Evolutionary conservation across 2,329 filamentous ascomycete genomes (phyloP), one percentile per base, ranked within the genome.

Genomic region (Hypoxylon sp.): DNA sequence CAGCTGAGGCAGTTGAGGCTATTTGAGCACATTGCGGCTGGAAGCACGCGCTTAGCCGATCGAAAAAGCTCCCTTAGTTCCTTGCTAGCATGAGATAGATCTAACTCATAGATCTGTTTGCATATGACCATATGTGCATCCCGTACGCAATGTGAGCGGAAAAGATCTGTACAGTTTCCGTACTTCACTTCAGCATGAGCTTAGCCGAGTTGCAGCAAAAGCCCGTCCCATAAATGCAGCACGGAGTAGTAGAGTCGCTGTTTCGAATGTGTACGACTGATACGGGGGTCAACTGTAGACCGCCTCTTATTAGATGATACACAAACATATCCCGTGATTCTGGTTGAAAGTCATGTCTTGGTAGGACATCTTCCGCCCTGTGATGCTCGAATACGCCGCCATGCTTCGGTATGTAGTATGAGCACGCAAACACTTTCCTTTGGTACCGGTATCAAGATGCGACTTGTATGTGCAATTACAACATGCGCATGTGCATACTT

Each of bases 1-100:
- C 58, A 47, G 50, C 61, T 78, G 78, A 77, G 78, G 70, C 58
- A 47, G 50, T 62, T 78, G 78, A 77, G 78, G 70, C 72, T 70
- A 69, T 80, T 81, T 81, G 79, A 81, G 78, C 79, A 81, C 75
- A 67, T 81, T 81, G 71, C 77, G 69, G 71, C 67, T 63, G 17
- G 49, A 31, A 21, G 24, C n/a, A n/a, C n/a, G n/a, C n/a, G n/a
- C n/a, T n/a, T n/a, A n/a, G n/a, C n/a, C n/a, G n/a, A n/a, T n/a
- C n/a, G n/a, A n/a, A 29, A 29, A 29, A 29, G 26, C 26, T 29
- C 26, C 11, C 13, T 9, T 11, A n/a, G 18, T 10, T 42, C 41
- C 24, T 18, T 35, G 29, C 11, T 29, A 29, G 31, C n/a, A n/a
- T n/a, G n/a, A n/a, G n/a, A n/a, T n/a, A n/a, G n/a, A n/a, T n/a